These are phyloP conservation scores for Neofusicoccum ribis DNA, from an alignment of 2,329 filamentous ascomycete species.

Conservation along the genomic window DNA sequence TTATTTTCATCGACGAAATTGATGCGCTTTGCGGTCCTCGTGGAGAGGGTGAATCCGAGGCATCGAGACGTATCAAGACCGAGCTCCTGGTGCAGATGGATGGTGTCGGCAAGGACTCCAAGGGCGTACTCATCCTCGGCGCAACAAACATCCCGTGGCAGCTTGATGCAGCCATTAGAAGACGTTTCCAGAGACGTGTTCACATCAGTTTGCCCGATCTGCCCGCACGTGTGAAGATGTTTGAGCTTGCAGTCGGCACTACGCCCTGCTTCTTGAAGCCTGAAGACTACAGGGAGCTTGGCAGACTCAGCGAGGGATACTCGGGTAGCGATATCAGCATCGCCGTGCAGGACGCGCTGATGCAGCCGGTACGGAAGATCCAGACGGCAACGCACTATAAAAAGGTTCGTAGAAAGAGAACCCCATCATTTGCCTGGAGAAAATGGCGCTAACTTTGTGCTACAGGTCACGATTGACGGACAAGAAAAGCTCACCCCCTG, in stretches of 20 bases:
- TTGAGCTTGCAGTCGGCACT: constrained; percentile 88
- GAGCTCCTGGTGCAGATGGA: constrained; percentile 99
- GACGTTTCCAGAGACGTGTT: constrained; percentile 93
- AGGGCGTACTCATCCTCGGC: constrained; percentile 89
- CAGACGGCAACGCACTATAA: constrained; percentile 98
- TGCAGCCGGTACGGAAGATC: constrained; percentile 97
- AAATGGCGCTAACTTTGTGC: neutral
- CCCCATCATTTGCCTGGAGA: neutral
- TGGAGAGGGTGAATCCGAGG: constrained; percentile 94
- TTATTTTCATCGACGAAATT: constrained; percentile 98
- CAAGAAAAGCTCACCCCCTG: constrained; percentile 76
- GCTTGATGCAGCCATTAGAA: constrained; percentile 89
- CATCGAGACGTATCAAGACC: constrained; percentile 95
- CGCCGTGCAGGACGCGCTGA: constrained; percentile 91
- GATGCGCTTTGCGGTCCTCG: constrained; percentile 93
- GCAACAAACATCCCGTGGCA: constrained; percentile 99
- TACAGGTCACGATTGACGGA: constrained; percentile 70
- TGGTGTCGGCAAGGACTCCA: constrained; percentile 93
- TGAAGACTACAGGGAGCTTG: constrained; percentile 77
- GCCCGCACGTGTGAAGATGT: constrained; percentile 88
- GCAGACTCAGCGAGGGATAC: constrained; percentile 84
- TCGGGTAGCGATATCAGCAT: constrained; percentile 96
- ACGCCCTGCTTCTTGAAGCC: constrained; percentile 82
- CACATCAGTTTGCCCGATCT: constrained; percentile 91
- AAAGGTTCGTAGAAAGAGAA: constrained; percentile 58